Evolutionary conservation across 148 eudicot genomes (phyloP).

Genomic region (Diospyros kaki): DNA sequence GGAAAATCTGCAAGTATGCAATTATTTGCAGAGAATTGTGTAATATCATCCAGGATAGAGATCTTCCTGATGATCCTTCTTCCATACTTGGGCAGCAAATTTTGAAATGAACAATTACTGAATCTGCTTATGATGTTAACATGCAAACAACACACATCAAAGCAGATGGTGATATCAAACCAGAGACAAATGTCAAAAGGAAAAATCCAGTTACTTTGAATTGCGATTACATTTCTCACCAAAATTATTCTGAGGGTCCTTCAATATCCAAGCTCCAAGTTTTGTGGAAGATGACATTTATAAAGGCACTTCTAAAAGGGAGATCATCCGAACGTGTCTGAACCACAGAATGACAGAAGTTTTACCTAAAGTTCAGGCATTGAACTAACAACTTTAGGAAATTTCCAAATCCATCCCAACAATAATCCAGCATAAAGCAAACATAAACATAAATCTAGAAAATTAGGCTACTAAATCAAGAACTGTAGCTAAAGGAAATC

Average conservation of each 20-base stretch:
- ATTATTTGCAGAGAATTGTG: background rate
- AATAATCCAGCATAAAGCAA: background rate
- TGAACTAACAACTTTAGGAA: background rate
- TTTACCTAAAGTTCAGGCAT: background rate
- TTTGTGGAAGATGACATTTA: constrained; percentile 65
- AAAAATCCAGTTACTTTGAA: constrained; percentile 5
- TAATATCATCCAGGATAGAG: constrained; percentile 10
- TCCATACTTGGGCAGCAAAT: constrained; percentile 80
- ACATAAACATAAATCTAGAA: background rate
- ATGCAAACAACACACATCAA: background rate
- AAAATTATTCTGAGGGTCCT: constrained; percentile 54
- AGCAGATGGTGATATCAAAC: background rate
- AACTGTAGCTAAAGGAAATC: background rate
- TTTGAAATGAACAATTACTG: constrained; percentile 69
- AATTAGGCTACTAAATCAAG: background rate
- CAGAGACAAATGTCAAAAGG: background rate
- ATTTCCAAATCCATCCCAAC: background rate
- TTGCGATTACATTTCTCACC: constrained; percentile 46
- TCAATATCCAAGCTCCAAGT: constrained; percentile 44
- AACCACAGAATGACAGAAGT: constrained; percentile 13
- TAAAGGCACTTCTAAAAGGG: constrained; percentile 87
- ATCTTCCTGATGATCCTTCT: constrained; percentile 73
- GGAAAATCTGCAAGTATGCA: background rate
- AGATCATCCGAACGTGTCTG: constrained; percentile 87
- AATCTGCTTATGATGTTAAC: constrained; percentile 49